These are phyloP conservation scores for Arabidopsis suecica DNA, from an alignment of 345 rosid species.

Conservation along the genomic window DNA sequence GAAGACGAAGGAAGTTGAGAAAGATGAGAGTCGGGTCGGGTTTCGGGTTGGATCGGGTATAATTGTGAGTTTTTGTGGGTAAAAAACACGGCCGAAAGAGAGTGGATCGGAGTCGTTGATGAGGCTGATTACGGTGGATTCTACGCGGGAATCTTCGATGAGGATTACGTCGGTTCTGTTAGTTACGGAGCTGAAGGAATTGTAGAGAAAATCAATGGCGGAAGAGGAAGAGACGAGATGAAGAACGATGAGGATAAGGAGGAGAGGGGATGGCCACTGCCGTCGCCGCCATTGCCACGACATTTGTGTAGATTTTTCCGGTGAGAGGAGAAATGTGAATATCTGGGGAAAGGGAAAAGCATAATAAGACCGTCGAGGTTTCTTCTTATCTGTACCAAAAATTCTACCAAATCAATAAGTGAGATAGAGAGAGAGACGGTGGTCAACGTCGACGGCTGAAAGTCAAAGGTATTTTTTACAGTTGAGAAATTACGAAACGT, in stretches of 20 bases:
- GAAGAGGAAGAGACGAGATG: conserved; percentile 34
- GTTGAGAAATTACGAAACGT: conserved; percentile 20
- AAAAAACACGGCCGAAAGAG: conserved; percentile 69
- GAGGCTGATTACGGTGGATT: conserved; percentile 63
- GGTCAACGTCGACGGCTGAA: conserved; percentile 42
- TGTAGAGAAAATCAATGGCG: conserved; percentile 64
- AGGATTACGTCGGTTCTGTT: conserved; percentile 60
- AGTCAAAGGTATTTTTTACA: conserved; percentile 24
- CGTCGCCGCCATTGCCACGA: conserved; percentile 23
- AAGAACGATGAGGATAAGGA: conserved; percentile 31
- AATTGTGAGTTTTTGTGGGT: conserved; percentile 58
- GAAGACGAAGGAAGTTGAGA: conserved; percentile 69
- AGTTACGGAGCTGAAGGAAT: conserved; percentile 56
- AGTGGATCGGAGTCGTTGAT: conserved; percentile 63
- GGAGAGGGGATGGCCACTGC: conserved; percentile 7
- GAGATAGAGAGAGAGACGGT: neutral
- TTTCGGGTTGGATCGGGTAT: conserved; percentile 47
- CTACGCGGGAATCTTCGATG: conserved; percentile 62
- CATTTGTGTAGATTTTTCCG: conserved; percentile 15
- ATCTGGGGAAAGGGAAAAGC: conserved; percentile 4
- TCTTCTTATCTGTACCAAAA: conserved; percentile 9
- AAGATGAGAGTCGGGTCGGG: conserved; percentile 62
- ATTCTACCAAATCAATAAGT: neutral
- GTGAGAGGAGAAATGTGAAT: conserved; percentile 17
- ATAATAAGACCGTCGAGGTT: neutral